A percentile compares a stretch with the other conserved stretches of the same genome.
These are phyloP conservation scores for Salix suchowensis DNA, from an alignment of 345 rosid species.

Conservation along the genomic window DNA sequence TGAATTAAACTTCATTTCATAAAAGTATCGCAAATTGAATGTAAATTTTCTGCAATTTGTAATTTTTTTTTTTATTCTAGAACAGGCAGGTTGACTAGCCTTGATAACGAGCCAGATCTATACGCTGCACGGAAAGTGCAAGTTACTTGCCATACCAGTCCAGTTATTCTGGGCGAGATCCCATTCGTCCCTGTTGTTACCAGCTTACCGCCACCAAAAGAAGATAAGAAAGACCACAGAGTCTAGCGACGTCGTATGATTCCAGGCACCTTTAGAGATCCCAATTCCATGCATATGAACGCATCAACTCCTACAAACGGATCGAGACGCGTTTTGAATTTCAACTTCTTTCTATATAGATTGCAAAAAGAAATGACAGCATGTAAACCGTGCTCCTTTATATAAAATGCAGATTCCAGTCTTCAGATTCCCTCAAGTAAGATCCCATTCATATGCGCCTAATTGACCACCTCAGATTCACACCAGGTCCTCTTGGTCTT, in stretches of 20 bases:
- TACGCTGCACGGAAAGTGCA: neutral
- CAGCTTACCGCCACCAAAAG: neutral
- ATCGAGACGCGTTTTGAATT: neutral
- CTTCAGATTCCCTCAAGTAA: neutral
- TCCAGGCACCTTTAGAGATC: neutral
- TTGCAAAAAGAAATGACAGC: neutral
- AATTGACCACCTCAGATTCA: conserved; percentile 7
- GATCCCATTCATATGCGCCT: neutral
- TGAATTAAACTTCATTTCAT: neutral
- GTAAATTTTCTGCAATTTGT: neutral
- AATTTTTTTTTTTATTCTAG: neutral
- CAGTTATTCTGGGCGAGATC: neutral
- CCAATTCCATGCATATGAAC: neutral
- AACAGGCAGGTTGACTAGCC: neutral
- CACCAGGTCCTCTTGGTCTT: conserved; percentile 53
- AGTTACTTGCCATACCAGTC: neutral
- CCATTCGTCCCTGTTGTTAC: neutral
- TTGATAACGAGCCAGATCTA: neutral
- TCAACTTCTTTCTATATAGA: neutral
- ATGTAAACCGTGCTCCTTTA: neutral
- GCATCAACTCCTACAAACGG: neutral
- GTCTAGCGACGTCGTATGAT: neutral
- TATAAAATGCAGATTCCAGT: neutral
- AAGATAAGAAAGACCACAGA: neutral
- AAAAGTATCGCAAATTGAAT: too few relatives aligned